Evolutionary conservation across 208 protist genomes (phyloP).

Genomic region (Leishmania braziliensis): DNA sequence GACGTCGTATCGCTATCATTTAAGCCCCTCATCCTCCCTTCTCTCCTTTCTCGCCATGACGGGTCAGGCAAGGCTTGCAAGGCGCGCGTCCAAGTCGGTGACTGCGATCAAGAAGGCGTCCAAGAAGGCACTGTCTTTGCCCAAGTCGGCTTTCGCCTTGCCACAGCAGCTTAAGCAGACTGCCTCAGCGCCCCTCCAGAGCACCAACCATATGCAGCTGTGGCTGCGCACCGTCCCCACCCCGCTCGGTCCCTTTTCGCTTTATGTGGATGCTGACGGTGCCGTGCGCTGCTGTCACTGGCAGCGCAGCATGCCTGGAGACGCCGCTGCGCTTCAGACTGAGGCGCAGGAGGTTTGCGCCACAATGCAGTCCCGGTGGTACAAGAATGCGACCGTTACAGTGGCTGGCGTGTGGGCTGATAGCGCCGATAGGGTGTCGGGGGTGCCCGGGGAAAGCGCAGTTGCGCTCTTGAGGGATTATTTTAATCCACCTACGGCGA

Average conservation of each 20-base stretch:
- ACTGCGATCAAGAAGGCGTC: neutral
- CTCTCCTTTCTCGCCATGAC: constrained; percentile 1
- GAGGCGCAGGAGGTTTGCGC: constrained; percentile 29
- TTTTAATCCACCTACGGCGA: constrained; percentile 33
- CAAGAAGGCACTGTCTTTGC: neutral
- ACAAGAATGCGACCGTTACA: constrained; percentile 11
- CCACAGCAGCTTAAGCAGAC: neutral
- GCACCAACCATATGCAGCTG: constrained; percentile 25
- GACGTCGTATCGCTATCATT: neutral
- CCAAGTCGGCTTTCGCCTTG: neutral
- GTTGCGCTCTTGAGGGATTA: constrained; percentile 37
- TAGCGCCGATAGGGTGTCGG: neutral
- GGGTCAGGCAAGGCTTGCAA: neutral
- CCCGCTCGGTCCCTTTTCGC: constrained; percentile 50
- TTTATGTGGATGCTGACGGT: constrained; percentile 60
- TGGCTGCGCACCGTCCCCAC: constrained; percentile 48
- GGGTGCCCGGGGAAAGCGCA: constrained; percentile 22
- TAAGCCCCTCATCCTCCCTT: neutral
- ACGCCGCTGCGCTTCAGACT: constrained; percentile 14
- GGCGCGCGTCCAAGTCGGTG: neutral
- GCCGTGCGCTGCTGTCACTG: constrained; percentile 62
- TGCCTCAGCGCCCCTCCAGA: neutral
- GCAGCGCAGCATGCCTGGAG: constrained; percentile 18
- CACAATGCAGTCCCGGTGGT: constrained; percentile 35
- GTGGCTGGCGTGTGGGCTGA: constrained; percentile 11